A percentile compares a stretch with the other conserved stretches of the same genome.
These are phyloP conservation scores for Sclerotiophoma versabilis DNA, from an alignment of 2,329 filamentous ascomycete species.

Conservation along the genomic window DNA sequence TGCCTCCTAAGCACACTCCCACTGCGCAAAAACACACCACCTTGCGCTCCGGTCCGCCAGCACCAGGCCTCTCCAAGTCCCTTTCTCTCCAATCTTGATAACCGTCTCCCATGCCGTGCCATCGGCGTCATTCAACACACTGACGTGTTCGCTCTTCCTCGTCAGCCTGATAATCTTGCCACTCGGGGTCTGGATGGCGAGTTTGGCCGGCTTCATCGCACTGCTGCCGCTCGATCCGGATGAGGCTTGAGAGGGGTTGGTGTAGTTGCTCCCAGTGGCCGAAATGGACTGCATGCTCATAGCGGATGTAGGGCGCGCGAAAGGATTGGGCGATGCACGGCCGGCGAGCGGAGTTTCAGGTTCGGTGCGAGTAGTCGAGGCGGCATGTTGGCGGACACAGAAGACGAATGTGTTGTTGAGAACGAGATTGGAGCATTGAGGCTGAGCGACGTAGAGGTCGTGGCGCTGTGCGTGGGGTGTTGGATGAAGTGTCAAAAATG, in stretches of 20 bases:
- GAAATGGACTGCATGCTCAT: conserved; percentile 67
- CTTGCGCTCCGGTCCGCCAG: conserved; percentile 82
- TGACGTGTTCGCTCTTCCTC: conserved; percentile 75
- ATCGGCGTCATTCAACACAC: conserved; percentile 65
- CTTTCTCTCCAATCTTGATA: conserved; percentile 85
- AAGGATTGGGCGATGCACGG: conserved; percentile 60
- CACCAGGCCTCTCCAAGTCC: conserved; percentile 81
- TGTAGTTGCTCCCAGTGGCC: conserved; percentile 60
- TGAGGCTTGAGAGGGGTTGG: conserved; percentile 63
- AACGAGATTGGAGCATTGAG: conserved; percentile 86
- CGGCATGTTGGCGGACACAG: conserved; percentile 89
- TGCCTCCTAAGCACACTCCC: conserved; percentile 55
- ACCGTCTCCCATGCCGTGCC: conserved; percentile 87
- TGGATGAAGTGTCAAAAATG: conserved; percentile 90
- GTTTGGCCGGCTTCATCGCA: conserved; percentile 82
- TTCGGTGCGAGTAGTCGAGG: conserved; percentile 56
- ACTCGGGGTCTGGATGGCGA: conserved; percentile 91
- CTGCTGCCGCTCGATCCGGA: conserved; percentile 65
- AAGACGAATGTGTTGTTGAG: conserved; percentile 99
- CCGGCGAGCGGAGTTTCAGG: conserved; percentile 50
- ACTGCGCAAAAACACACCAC: conserved; percentile 94
- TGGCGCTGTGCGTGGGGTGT: conserved; percentile 97
- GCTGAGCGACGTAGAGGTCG: conserved; percentile 95
- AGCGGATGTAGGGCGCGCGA: conserved; percentile 63
- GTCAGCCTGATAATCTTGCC: conserved; percentile 93